A percentile compares a stretch with the other conserved stretches of the same genome.
These are phyloP conservation scores for Zygosaccharomyces sapae DNA, from an alignment of 1,139 yeast genomes.

Conservation along the genomic window DNA sequence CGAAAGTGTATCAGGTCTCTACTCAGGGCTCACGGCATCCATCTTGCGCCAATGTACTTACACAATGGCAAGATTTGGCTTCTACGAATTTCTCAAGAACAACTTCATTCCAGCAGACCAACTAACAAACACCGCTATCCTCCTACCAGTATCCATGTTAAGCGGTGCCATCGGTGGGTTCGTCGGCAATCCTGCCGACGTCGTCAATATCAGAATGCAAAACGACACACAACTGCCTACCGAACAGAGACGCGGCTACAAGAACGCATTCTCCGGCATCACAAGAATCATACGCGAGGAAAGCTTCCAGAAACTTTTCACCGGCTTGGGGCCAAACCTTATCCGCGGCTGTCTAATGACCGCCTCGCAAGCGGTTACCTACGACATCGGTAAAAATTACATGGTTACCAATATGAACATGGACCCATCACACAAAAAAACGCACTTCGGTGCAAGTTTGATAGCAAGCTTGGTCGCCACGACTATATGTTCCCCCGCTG, in stretches of 20 bases:
- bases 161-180: conserved; percentile 82
- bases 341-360: conserved; percentile 85
- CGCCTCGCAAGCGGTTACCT: conserved; percentile 85
- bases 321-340: conserved; percentile 76
- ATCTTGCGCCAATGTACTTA: conserved; percentile 82
- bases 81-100: conserved; percentile 72
- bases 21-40: conserved; percentile 79
- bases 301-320: conserved; percentile 55
- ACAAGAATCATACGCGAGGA: conserved; percentile 58
- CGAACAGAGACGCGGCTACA: conserved; percentile 66
- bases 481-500: conserved; percentile 88
- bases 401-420: conserved; percentile 49
- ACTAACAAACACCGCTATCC: conserved; percentile 34
- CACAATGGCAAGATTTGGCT: conserved; percentile 80
- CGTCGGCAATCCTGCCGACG: conserved; percentile 85
- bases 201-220: conserved; percentile 87
- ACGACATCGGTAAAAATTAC: conserved; percentile 66
- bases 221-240: conserved; percentile 70
- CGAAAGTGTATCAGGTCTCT: conserved; percentile 67
- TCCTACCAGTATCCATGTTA: conserved; percentile 75
- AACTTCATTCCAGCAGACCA: conserved; percentile 40
- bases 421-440: conserved; percentile 59
- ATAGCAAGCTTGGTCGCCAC: conserved; percentile 85
- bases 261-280: conserved; percentile 75
- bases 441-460: conserved; percentile 74